Evolutionary conservation across 1,139 yeast species (phyloP).

Genomic region (Tardiomyces depauwii): DNA sequence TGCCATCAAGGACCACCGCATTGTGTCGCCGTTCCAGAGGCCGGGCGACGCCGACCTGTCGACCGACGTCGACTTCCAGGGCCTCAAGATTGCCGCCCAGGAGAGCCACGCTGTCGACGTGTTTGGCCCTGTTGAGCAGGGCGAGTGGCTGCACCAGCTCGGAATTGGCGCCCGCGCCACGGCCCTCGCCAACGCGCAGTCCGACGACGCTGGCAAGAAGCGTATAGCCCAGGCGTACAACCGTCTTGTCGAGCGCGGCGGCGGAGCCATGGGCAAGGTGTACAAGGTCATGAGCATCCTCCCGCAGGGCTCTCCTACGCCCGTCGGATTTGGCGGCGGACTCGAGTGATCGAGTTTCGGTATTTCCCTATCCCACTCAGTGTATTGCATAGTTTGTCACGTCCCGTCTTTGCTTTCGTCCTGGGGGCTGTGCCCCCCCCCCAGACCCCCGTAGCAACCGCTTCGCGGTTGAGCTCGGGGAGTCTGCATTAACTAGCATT

Average conservation of each 20-base stretch:
- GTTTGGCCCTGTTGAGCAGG: conserved; percentile 62
- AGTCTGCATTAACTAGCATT: no score
- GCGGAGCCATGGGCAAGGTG: conserved; percentile 62
- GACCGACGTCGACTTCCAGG: conserved; percentile 71
- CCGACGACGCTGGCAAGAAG: conserved; percentile 22
- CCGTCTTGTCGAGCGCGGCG: conserved; percentile 52
- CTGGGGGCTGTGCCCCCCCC: no score
- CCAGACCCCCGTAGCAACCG: no score
- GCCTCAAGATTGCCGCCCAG: conserved; percentile 32
- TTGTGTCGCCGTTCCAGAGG: conserved; percentile 62
- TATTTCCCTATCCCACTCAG: no score
- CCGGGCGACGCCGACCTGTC: conserved; percentile 82
- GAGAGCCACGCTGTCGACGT: conserved; percentile 19
- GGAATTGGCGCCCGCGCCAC: conserved; percentile 66
- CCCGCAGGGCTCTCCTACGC: conserved; percentile 33
- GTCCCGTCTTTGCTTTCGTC: no score
- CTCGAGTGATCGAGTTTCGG: not conserved
- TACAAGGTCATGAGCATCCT: conserved; percentile 63
- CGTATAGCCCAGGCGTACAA: conserved; percentile 46
- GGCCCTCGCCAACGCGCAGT: conserved; percentile 24
- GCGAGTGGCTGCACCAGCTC: conserved; percentile 66
- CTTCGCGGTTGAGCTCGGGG: no score
- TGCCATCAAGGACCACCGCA: conserved; percentile 61
- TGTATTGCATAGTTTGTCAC: no score
- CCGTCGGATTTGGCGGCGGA: conserved; percentile 36